phyloP scores from a whole-genome alignment of 1,284 basidiomycete species.

The Trametes polyzona region DNA sequence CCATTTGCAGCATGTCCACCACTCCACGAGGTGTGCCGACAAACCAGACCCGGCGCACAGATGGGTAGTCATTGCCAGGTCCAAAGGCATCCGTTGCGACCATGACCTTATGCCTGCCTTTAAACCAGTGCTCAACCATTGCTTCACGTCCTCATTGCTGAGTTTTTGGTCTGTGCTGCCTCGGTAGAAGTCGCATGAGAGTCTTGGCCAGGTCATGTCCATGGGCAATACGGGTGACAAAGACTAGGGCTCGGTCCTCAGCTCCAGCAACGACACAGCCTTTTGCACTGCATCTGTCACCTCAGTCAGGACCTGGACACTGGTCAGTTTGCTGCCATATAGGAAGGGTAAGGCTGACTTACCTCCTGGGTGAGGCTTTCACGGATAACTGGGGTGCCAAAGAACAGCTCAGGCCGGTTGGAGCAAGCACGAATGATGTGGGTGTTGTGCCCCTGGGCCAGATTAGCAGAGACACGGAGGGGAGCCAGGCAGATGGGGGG shows the following conservation, averaged over 20 bases:
- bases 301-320: too few relatives aligned
- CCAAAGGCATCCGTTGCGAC: constrained; percentile 17
- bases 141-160: background rate
- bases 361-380: background rate
- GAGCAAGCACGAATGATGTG: constrained; percentile 2
- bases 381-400: background rate
- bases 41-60: constrained; percentile 5
- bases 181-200: constrained; percentile 9
- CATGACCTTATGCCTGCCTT: constrained; percentile 7
- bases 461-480: background rate
- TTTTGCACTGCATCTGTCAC: too few relatives aligned
- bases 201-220: background rate
- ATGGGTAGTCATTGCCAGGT: constrained; percentile 14
- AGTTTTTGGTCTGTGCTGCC: constrained; percentile 2
- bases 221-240: background rate
- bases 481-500: background rate
- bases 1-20: constrained; percentile 11
- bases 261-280: too few relatives aligned
- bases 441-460: background rate
- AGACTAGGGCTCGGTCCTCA: background rate
- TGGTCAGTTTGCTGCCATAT: too few relatives aligned
- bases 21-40: constrained; percentile 9
- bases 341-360: background rate
- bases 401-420: constrained; percentile 7
- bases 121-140: background rate